phyloP scores from a whole-genome alignment of 2,329 filamentous ascomycete genomes.

The Talaromyces amestolkiae region DNA sequence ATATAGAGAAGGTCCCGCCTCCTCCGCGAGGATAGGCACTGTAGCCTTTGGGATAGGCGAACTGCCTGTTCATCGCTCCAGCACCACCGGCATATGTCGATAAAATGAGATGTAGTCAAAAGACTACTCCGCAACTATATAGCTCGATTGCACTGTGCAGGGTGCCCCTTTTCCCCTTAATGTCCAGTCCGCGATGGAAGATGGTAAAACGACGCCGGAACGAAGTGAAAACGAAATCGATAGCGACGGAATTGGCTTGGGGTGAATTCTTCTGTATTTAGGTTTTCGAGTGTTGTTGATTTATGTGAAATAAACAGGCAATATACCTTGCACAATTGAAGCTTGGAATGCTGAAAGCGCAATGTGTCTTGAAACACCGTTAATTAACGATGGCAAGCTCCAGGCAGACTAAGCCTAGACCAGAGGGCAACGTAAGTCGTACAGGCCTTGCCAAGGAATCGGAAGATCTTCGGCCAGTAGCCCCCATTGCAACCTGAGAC shows the following conservation, averaged over 20 bases:
- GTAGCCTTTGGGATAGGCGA: constrained; percentile 76
- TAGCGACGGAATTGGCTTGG: neutral
- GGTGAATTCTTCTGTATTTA: neutral
- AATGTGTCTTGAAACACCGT: constrained; percentile 1
- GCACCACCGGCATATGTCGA: constrained; percentile 32
- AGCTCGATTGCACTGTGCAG: neutral
- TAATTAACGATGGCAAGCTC: neutral
- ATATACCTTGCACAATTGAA: neutral
- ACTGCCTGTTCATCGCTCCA: constrained; percentile 80
- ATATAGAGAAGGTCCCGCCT: constrained; percentile 74
- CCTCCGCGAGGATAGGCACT: constrained; percentile 67
- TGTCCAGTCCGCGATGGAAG: neutral
- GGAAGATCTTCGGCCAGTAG: neutral
- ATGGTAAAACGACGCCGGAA: neutral
- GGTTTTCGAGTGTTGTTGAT: neutral
- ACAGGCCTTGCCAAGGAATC: neutral
- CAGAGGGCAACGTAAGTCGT: neutral
- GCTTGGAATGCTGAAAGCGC: neutral
- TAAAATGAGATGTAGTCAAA: neutral
- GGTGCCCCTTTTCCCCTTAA: neutral
- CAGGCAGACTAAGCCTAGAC: neutral
- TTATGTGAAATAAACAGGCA: neutral
- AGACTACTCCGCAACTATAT: neutral
- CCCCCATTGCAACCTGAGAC: neutral
- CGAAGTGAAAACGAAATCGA: neutral